These are phyloP conservation scores for Cryphonectria parasitica DNA, from an alignment of 2,329 filamentous ascomycete genomes.

Conservation along the genomic window DNA sequence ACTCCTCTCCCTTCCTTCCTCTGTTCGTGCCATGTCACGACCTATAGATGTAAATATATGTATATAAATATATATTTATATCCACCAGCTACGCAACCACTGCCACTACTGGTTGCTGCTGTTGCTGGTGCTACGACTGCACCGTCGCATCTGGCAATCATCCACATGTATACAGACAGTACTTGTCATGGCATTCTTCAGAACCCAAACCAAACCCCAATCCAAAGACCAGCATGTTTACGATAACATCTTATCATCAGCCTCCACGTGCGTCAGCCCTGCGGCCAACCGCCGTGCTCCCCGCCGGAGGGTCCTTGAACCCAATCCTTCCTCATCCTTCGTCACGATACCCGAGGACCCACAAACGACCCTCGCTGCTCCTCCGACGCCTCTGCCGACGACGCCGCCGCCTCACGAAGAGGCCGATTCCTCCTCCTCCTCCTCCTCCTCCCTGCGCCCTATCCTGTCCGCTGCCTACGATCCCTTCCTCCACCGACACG, in stretches of 20 bases:
- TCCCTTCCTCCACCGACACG: conserved; percentile 56
- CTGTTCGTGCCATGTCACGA: background rate
- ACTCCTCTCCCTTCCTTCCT: background rate
- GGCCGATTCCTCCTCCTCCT: conserved; percentile 35
- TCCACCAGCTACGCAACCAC: background rate
- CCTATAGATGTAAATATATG: background rate
- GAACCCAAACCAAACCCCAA: conserved; percentile 1
- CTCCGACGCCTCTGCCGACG: conserved; percentile 31
- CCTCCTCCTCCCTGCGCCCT: conserved; percentile 44
- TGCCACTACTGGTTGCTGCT: background rate
- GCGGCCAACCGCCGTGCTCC: conserved; percentile 21
- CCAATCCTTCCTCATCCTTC: conserved; percentile 24
- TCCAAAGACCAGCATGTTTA: conserved; percentile 23
- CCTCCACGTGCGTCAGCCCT: conserved; percentile 24
- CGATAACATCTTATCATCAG: conserved; percentile 25
- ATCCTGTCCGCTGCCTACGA: conserved; percentile 59
- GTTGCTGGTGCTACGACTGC: background rate
- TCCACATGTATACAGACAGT: conserved; percentile 9
- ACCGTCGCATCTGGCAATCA: conserved; percentile 12
- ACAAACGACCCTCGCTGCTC: conserved; percentile 30
- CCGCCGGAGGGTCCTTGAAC: conserved; percentile 22
- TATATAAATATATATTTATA: background rate
- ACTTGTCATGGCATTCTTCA: conserved; percentile 22
- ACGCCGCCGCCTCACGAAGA: conserved; percentile 34
- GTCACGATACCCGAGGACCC: conserved; percentile 26